Percentiles rank a stretch among this genome's conserved stretches.
phyloP scores from a whole-genome alignment of 2,329 filamentous ascomycete species.

The Rhynchosporium graminicola region DNA sequence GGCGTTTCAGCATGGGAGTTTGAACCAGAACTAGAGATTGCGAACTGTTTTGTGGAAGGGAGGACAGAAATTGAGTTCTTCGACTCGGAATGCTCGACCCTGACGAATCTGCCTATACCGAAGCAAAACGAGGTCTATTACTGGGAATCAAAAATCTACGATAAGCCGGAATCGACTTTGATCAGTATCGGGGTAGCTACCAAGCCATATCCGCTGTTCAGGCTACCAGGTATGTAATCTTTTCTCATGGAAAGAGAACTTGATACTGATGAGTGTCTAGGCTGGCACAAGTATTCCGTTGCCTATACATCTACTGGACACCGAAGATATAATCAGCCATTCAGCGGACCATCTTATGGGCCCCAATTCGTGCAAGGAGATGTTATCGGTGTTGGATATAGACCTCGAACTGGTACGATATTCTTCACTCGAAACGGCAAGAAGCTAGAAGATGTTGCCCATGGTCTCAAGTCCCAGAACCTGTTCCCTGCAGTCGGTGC shows the following conservation, averaged over 20 bases:
- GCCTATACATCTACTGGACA: slow-evolving; percentile 88
- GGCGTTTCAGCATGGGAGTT: slow-evolving; percentile 99
- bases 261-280: slow-evolving; percentile 46
- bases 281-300: slow-evolving; percentile 88
- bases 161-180: slow-evolving; percentile 86
- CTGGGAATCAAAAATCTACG: slow-evolving; percentile 98
- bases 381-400: slow-evolving; percentile 92
- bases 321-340: slow-evolving; percentile 91
- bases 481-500: slow-evolving; percentile 98
- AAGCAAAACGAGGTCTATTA: slow-evolving; percentile 99
- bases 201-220: slow-evolving; percentile 94
- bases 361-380: slow-evolving; percentile 89
- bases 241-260: not conserved
- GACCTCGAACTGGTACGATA: slow-evolving; percentile 88
- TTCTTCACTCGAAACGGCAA: slow-evolving; percentile 99
- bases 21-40: slow-evolving; percentile 97
- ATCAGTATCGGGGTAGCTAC: slow-evolving; percentile 93
- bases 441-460: slow-evolving; percentile 89
- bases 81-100: slow-evolving; percentile 92
- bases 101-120: slow-evolving; percentile 80
- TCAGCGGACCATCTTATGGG: slow-evolving; percentile 75
- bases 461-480: slow-evolving; percentile 91
- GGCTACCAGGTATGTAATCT: slow-evolving; percentile 74
- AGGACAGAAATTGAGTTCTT: slow-evolving; percentile 99
- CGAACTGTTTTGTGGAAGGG: slow-evolving; percentile 96